Conservation (phyloP, 164 flowering plant species). For the Stephania japonica region DNA sequence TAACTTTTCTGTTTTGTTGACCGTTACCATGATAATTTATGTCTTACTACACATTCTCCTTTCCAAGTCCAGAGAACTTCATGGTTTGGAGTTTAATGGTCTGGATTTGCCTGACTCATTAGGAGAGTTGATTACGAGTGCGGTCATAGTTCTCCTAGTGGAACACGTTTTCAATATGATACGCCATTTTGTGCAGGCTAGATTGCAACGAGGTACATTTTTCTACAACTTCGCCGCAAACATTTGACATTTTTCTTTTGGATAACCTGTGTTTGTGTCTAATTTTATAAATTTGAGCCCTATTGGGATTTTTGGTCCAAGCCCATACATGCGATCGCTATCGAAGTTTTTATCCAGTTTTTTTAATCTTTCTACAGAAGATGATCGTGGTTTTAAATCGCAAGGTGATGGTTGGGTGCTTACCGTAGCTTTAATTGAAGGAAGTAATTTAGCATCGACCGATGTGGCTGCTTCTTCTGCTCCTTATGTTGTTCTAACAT, state of each 20-base stretch:
- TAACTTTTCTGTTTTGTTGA: slow-evolving; percentile 54
- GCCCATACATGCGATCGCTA: too few relatives aligned
- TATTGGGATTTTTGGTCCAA: too few relatives aligned
- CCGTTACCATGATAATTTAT: slow-evolving; percentile 45
- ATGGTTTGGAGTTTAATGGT: slow-evolving; percentile 62
- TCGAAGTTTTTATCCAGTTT: too few relatives aligned
- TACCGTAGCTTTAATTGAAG: slow-evolving; percentile 85
- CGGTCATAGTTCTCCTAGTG: slow-evolving; percentile 44
- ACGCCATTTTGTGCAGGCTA: slow-evolving; percentile 68
- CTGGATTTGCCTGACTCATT: slow-evolving; percentile 80
- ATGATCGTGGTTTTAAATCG: slow-evolving; percentile 67
- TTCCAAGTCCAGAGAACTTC: slow-evolving; percentile 27
- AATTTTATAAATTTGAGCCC: too few relatives aligned
- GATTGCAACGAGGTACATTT: slow-evolving; percentile 47
- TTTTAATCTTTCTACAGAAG: slow-evolving; percentile 31
- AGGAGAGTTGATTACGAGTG: slow-evolving; percentile 61
- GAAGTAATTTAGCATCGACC: slow-evolving; percentile 42
- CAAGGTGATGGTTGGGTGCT: slow-evolving; percentile 88
- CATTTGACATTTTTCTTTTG: background rate
- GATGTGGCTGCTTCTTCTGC: slow-evolving; percentile 41
- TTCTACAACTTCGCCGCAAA: background rate
- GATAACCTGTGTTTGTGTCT: too few relatives aligned
- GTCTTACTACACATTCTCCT: slow-evolving; percentile 56
- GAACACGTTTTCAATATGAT: slow-evolving; percentile 54
- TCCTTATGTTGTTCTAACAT: slow-evolving; percentile 75